Base-by-base conservation (phyloP, 139 green algal species). In the Chlamydomonas schloesseri region DNA sequence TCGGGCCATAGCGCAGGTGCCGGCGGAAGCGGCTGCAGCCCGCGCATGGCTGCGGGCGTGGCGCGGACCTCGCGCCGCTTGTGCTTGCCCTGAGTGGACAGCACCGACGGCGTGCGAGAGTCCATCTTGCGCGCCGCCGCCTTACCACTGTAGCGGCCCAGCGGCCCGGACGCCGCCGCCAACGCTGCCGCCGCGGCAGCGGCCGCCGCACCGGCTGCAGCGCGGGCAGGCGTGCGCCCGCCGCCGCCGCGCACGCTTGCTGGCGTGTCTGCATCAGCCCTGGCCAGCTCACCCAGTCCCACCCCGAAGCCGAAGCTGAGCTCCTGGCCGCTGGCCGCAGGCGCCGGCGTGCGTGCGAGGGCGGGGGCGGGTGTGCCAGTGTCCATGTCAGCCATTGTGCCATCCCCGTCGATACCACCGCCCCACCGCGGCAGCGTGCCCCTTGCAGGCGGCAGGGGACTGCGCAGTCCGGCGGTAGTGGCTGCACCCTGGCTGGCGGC, bases 21-120 rank as follows among this genome's bases (percentile, higher is more conserved):
- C 6, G 31, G 67, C 33, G 31, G 31, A 14, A 64, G 55, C 20
- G 67, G 69, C 71, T 28, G 75, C 36, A 36, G 23, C 24, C 36
- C 64, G 46, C 71, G 64, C 64, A 85, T 76, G 24, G 64, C 23
- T 0, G 37, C 31, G 20, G 79, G 79, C 33, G 79, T 85, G 13
- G 33, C 9, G 21, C 67, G 79, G 47, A 46, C 34, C 79, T 76
- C 47, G 6, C 47, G 79, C n/a, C 68, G 79, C 68, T 85, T 85
- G 68, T 42, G 79, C 65, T 42, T 50, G 79, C 79, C 79, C 47
- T 85, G 79, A 2, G 79, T 67, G 21, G 47, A 65, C 20, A 69
- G 65, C 46, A 76, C 33, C 31, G 50, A n/a, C 4, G 79, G 79
- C 26, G 79, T 85, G 47, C 79, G 67, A 0, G 65, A 55, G 2